Conservation (phyloP, 2,329 filamentous ascomycete genomes). For the Pseudophaeomoniella oleicola region DNA sequence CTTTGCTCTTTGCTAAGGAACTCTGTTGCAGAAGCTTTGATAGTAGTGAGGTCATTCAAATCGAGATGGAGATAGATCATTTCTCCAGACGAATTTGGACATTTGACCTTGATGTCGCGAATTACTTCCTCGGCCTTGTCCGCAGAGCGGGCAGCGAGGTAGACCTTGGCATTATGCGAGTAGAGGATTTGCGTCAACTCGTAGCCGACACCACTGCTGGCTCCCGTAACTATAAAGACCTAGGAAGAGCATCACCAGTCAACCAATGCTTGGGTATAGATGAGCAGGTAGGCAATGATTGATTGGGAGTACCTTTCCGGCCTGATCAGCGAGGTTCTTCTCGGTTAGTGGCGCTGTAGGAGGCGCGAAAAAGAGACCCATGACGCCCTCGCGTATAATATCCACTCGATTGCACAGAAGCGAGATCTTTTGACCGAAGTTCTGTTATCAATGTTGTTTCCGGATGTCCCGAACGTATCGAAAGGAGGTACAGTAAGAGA, state of each 20-base stretch:
- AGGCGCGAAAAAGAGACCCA: too few relatives aligned
- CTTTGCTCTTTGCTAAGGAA: slow-evolving; percentile 21
- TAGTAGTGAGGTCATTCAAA: slow-evolving; percentile 23
- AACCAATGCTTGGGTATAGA: not conserved
- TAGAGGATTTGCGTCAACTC: slow-evolving; percentile 26
- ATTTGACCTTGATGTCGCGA: slow-evolving; percentile 19
- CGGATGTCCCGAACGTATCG: too few relatives aligned
- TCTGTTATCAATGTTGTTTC: too few relatives aligned
- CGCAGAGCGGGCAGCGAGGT: slow-evolving; percentile 26
- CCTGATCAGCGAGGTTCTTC: slow-evolving; percentile 7
- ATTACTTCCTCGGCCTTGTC: slow-evolving; percentile 25
- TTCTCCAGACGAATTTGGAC: slow-evolving; percentile 16
- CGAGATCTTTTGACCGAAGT: too few relatives aligned
- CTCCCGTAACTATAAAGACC: slow-evolving; percentile 25
- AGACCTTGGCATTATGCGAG: slow-evolving; percentile 27
- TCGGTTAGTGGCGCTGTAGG: slow-evolving; percentile 12
- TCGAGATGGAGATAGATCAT: slow-evolving; percentile 23
- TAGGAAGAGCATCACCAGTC: slow-evolving; percentile 4
- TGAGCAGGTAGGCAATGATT: not conserved
- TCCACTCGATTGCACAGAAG: too few relatives aligned
- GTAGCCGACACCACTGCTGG: slow-evolving; percentile 23
- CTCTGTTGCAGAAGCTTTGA: slow-evolving; percentile 21
- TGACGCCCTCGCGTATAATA: too few relatives aligned
- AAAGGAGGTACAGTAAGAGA: too few relatives aligned
- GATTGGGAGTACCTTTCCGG: slow-evolving; percentile 9